These are phyloP conservation scores for Uromyces viciae-fabae DNA, from an alignment of 1,284 basidiomycete genomes.

Conservation along the genomic window DNA sequence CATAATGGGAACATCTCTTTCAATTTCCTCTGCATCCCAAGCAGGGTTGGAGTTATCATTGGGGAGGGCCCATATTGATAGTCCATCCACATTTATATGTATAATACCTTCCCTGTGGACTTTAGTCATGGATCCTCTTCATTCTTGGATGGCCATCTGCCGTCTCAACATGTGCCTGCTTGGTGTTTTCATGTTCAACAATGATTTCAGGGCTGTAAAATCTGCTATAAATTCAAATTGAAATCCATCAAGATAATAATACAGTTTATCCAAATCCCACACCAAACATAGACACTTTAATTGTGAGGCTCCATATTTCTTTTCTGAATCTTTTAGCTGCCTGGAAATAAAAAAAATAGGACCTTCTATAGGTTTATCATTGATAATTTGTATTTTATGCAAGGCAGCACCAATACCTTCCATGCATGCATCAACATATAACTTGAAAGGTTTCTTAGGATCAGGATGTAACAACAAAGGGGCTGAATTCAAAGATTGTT, in stretches of 20 bases:
- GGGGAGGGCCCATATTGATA: not conserved
- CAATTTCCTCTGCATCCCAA: not conserved
- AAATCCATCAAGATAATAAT: constrained; percentile 3
- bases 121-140: not conserved
- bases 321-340: not conserved
- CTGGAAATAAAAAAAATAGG: not conserved
- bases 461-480: constrained; percentile 1
- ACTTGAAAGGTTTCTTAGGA: not conserved
- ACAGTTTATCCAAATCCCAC: not conserved
- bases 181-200: not conserved
- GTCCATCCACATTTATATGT: not conserved
- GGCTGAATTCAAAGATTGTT: not conserved
- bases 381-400: not conserved
- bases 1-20: not conserved
- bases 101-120: not conserved
- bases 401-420: not conserved
- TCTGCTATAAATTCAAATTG: not conserved
- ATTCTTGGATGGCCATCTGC: too few species aligned
- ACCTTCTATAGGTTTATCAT: not conserved
- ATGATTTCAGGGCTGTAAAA: not conserved
- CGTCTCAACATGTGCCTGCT: not conserved
- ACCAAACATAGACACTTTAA: not conserved
- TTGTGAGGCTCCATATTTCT: constrained; percentile 1
- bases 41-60: not conserved
- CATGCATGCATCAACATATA: not conserved